These are phyloP conservation scores for Albifimbria verrucaria DNA, from an alignment of 2,329 filamentous ascomycete genomes.

Conservation along the genomic window DNA sequence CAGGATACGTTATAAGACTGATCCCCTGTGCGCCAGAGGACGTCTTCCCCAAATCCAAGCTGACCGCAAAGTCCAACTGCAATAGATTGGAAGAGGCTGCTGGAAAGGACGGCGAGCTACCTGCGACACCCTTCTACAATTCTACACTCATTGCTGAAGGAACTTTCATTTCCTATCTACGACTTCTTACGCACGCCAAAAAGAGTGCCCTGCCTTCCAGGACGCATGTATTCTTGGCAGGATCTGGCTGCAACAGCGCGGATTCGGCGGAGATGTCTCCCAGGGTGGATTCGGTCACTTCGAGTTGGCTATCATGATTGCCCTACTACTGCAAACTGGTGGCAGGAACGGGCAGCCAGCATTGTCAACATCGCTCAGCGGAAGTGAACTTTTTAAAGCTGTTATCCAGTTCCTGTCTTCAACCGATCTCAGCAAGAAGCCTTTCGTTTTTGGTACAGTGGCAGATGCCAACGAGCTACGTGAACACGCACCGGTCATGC, in stretches of 20 bases:
- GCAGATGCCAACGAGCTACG: slow-evolving; percentile 32
- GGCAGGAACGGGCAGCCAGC: slow-evolving; percentile 67
- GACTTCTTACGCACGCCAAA: slow-evolving; percentile 66
- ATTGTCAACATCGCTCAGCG: slow-evolving; percentile 77
- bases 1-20: slow-evolving; percentile 65
- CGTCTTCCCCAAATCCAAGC: slow-evolving; percentile 69
- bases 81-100: slow-evolving; percentile 54
- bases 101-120: slow-evolving; percentile 36
- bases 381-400: slow-evolving; percentile 93
- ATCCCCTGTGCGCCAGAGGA: slow-evolving; percentile 69
- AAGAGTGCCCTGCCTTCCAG: slow-evolving; percentile 67
- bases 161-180: slow-evolving; percentile 70
- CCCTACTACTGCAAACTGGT: slow-evolving; percentile 76
- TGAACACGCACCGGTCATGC: slow-evolving; percentile 64
- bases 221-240: slow-evolving; percentile 85
- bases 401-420: slow-evolving; percentile 81
- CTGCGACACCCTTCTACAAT: slow-evolving; percentile 82
- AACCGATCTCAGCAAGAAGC: slow-evolving; percentile 67
- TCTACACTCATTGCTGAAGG: slow-evolving; percentile 76
- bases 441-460: slow-evolving; percentile 48
- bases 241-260: slow-evolving; percentile 85
- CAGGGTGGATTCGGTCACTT: slow-evolving; percentile 88
- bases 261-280: slow-evolving; percentile 67
- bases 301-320: slow-evolving; percentile 81
- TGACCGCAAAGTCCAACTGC: slow-evolving; percentile 66